These are phyloP conservation scores for Aspergillus sp. DNA, from an alignment of 2,329 filamentous ascomycete genomes.

Conservation along the genomic window DNA sequence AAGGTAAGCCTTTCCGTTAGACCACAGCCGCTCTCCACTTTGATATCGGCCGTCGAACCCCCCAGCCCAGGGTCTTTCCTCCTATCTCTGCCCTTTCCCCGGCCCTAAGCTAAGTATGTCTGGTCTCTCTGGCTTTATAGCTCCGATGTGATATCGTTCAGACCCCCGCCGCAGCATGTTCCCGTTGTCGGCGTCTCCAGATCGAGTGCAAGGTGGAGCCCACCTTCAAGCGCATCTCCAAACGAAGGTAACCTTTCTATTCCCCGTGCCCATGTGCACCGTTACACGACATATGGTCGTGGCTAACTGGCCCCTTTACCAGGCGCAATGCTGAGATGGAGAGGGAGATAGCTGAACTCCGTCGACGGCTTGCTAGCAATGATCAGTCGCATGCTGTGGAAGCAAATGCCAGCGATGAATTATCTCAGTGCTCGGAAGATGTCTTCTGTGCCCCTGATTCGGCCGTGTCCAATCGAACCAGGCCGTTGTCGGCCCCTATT, in stretches of 20 bases:
- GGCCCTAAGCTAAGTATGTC: conserved; percentile 16
- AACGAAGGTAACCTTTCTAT: conserved; percentile 44
- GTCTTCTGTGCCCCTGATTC: conserved; percentile 31
- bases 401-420: conserved; percentile 26
- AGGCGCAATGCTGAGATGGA: conserved; percentile 64
- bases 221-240: conserved; percentile 65
- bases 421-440: conserved; percentile 35
- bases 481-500: conserved; percentile 33
- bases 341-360: conserved; percentile 51
- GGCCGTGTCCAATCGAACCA: conserved; percentile 23
- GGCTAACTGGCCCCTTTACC: conserved; percentile 9
- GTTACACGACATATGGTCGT: not conserved
- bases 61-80: not conserved
- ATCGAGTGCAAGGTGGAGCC: conserved; percentile 64
- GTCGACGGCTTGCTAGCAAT: conserved; percentile 41
- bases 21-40: conserved; percentile 4
- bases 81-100: conserved; percentile 1
- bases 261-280: no score
- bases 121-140: conserved; percentile 34
- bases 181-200: conserved; percentile 59
- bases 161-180: conserved; percentile 60
- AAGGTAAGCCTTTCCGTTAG: conserved; percentile 48
- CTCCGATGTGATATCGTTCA: conserved; percentile 65
- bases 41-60: not conserved
- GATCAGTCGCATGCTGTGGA: conserved; percentile 25